Conservation (phyloP, 2,329 filamentous ascomycete species). For the Diaporthe sp. region DNA sequence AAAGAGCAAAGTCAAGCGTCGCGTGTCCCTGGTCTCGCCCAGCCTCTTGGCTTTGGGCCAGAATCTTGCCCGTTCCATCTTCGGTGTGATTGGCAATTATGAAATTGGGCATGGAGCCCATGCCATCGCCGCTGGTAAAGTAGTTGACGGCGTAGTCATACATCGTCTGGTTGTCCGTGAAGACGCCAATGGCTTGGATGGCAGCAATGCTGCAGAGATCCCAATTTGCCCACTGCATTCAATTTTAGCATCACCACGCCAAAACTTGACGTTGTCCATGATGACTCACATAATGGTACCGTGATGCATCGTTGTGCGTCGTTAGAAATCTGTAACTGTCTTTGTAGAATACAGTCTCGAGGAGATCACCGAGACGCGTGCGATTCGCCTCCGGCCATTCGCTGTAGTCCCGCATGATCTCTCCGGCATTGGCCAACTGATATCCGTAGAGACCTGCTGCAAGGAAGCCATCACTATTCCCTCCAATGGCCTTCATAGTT, state of each 20-base stretch:
- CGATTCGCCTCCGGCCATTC: conserved; percentile 3
- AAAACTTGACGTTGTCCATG: neutral
- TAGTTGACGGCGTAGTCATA: conserved; percentile 52
- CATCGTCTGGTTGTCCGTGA: conserved; percentile 54
- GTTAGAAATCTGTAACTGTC: conserved; percentile 46
- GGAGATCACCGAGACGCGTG: neutral
- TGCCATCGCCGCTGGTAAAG: conserved; percentile 51
- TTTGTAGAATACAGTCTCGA: neutral
- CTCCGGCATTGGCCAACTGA: conserved; percentile 55
- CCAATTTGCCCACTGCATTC: conserved; percentile 52
- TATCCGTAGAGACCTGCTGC: conserved; percentile 56
- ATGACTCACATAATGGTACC: conserved; percentile 44
- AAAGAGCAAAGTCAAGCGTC: conserved; percentile 51
- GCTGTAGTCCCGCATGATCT: conserved; percentile 50
- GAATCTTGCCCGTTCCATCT: conserved; percentile 44
- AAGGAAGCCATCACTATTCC: conserved; percentile 51
- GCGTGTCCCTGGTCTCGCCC: conserved; percentile 58
- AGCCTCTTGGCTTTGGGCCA: conserved; percentile 54
- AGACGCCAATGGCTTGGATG: conserved; percentile 53
- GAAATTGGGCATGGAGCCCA: conserved; percentile 49
- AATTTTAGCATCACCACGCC: neutral
- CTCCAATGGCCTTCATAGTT: conserved; percentile 50
- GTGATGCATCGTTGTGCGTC: conserved; percentile 46
- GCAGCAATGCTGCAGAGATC: conserved; percentile 56
- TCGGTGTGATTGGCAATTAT: conserved; percentile 41